These are phyloP conservation scores for Starmerella bombi DNA, from an alignment of 805 yeast species.

Conservation along the genomic window DNA sequence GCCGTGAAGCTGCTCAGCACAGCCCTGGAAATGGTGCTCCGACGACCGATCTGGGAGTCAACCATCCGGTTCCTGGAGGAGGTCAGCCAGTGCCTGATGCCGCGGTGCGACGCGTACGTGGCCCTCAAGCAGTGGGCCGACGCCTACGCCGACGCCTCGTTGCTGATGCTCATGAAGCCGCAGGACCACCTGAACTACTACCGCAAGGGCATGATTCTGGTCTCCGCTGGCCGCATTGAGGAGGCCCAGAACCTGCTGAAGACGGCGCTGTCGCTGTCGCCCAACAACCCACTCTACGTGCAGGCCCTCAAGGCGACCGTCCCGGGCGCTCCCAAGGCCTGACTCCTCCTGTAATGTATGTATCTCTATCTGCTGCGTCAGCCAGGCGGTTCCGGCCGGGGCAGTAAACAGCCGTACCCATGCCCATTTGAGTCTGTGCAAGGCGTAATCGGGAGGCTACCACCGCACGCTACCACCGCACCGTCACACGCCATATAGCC, in stretches of 20 bases:
- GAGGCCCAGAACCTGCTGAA: constrained; percentile 23
- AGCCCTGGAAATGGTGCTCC: constrained; percentile 31
- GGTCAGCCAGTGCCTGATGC: constrained; percentile 24
- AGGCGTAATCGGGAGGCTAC: too few relatives aligned
- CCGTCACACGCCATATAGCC: too few relatives aligned
- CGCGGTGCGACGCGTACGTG: constrained; percentile 31
- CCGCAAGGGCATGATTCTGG: constrained; percentile 27
- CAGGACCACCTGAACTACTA: constrained; percentile 26
- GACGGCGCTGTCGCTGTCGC: constrained; percentile 20
- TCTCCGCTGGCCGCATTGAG: constrained; percentile 18
- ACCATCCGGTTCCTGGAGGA: constrained; percentile 27
- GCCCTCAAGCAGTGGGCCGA: constrained; percentile 27
- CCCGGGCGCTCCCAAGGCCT: too few relatives aligned
- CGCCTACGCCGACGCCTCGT: constrained; percentile 29
- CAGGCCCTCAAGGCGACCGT: constrained; percentile 16
- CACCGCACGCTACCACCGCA: too few relatives aligned
- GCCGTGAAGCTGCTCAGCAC: constrained; percentile 28
- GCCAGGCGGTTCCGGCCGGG: too few relatives aligned
- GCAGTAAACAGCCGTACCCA: too few relatives aligned
- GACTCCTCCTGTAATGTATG: too few relatives aligned
- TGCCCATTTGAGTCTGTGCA: too few relatives aligned
- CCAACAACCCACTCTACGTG: constrained; percentile 17
- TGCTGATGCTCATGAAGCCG: constrained; percentile 26
- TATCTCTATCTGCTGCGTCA: too few relatives aligned
- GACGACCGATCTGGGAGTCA: constrained; percentile 32